A percentile compares a stretch with the other conserved stretches of the same genome.
Conservation (phyloP, 1,284 basidiomycete species). For the Ceratobasidium sp. region DNA sequence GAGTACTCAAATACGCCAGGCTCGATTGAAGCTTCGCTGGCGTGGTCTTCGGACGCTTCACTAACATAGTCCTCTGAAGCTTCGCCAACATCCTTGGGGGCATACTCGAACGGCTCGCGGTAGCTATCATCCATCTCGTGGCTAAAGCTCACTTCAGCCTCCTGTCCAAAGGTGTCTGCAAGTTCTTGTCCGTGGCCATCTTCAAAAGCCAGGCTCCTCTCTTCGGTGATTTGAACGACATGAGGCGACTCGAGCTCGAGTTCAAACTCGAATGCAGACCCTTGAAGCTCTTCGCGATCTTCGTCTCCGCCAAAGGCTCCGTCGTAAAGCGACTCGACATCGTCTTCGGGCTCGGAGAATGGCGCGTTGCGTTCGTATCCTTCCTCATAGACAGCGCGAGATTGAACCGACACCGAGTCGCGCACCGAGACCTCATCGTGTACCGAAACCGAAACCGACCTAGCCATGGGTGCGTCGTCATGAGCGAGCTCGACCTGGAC, state of each 20-base stretch:
- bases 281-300: not conserved
- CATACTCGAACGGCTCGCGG: not conserved
- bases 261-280: not conserved
- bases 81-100: not conserved
- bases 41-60: not conserved
- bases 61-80: not conserved
- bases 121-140: not conserved
- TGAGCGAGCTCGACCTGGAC: not conserved
- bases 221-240: not conserved
- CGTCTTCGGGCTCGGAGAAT: not conserved
- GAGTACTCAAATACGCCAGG: slow-evolving; percentile 18
- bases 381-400: not conserved
- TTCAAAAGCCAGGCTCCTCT: not conserved
- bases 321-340: not conserved
- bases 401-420: not conserved
- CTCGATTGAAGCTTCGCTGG: not conserved
- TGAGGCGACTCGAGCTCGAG: not conserved
- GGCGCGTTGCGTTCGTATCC: not conserved
- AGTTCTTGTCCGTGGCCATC: too few species aligned
- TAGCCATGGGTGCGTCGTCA: too few species aligned
- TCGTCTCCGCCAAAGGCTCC: not conserved
- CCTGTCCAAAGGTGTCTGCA: too few species aligned
- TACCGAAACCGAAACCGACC: too few species aligned
- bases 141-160: too few species aligned
- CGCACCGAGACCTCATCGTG: too few species aligned